phyloP scores from a whole-genome alignment of 73 alveolate genomes.

The Paramecium caudatum region DNA sequence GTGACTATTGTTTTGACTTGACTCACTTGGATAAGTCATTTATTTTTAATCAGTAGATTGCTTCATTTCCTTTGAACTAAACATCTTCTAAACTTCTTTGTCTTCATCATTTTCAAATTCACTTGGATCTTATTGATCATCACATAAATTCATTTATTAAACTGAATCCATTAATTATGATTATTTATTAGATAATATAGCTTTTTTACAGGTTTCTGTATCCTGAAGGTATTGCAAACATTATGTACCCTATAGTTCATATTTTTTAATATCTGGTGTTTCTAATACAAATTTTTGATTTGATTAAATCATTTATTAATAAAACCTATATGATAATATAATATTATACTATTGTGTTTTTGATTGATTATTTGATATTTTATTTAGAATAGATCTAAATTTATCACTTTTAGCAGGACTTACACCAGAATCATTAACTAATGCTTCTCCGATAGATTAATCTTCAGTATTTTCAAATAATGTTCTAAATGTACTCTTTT shows the following conservation, averaged over 20 bases:
- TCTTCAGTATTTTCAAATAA: slow-evolving; percentile 41
- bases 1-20: slow-evolving; percentile 44
- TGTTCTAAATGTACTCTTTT: slow-evolving; percentile 59
- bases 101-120: slow-evolving; percentile 67
- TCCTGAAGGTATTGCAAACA: slow-evolving; percentile 40
- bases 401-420: slow-evolving; percentile 65
- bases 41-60: slow-evolving; percentile 20
- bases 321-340: neutral
- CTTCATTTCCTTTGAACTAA: slow-evolving; percentile 36
- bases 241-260: neutral
- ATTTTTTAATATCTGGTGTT: slow-evolving; percentile 64
- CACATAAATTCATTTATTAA: slow-evolving; percentile 48
- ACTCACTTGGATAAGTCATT: slow-evolving; percentile 49
- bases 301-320: slow-evolving; percentile 47
- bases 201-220: slow-evolving; percentile 60
- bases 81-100: slow-evolving; percentile 49
- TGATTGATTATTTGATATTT: slow-evolving; percentile 48
- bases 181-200: slow-evolving; percentile 30
- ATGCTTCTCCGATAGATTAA: neutral
- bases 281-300: neutral
- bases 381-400: slow-evolving; percentile 25
- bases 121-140: slow-evolving; percentile 67
- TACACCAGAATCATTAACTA: neutral
- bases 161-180: slow-evolving; percentile 47
- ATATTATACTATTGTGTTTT: slow-evolving; percentile 55